Evolutionary conservation across 2,329 filamentous ascomycete genomes (phyloP), one percentile per base, ranked within the genome.

Genomic region (Endothia cerciana): DNA sequence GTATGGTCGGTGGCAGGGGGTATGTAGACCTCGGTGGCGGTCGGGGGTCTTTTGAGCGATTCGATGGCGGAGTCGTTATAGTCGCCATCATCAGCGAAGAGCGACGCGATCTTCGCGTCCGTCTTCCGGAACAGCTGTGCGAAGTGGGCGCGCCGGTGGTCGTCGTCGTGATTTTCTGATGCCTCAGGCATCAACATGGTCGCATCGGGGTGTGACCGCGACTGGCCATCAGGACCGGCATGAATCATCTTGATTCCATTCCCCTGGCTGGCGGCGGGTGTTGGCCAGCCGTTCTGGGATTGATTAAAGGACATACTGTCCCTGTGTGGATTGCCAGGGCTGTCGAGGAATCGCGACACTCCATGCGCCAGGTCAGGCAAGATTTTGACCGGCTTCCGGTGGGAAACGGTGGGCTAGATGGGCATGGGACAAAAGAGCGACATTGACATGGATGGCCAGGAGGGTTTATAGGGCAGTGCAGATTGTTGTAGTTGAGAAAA

Each of bases 41-140:
- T 70, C 40, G 72, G 71, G 17, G 75, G 79, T 71, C 82, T 80
- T 68, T 74, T 76, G 71, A 87, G 80, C 64, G 84, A 80, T 72
- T 86, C 82, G 76, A 88, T 85, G 64, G 81, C 82, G 69, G 78
- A 73, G 67, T 76, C 71, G 69, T 87, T 82, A 72, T 87, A 83
- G 67, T 77, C 77, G 73, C 86, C 81, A 75, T 87, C 81, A 69
- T 85, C 80, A 72, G 79, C 74, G 75, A 97, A 96, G n/a, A 97
- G 81, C 51, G 87, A 82, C 69, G 88, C 86, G 73, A 97, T 89
- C 78, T 88, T 90, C 72, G 87, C 85, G 79, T 97, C 93, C 72
- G 87, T 90, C 77, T 87, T 87, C 74, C 87, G 87, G 83, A 91
- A 97, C 64, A 94, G 81, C 65, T 92, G 88, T 76, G 88, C 87